Evolutionary conservation across 1,139 yeast genomes (phyloP).

Genomic region (Yamadazyma atmosphaerica): DNA sequence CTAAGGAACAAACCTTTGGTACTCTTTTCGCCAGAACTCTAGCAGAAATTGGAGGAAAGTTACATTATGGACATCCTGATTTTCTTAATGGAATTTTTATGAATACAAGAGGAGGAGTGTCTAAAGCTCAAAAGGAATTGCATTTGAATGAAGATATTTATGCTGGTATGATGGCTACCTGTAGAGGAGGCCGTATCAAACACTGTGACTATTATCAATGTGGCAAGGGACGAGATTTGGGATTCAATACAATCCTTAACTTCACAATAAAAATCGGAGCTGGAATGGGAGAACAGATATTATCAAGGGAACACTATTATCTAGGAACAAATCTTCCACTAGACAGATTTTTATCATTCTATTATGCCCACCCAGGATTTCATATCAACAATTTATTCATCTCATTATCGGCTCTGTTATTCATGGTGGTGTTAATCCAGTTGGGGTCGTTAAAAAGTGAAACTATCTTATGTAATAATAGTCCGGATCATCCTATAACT

Average conservation of each 20-base stretch:
- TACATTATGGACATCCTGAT: conserved; percentile 93
- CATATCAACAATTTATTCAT: conserved; percentile 82
- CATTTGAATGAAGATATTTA: conserved; percentile 89
- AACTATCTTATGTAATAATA: conserved; percentile 54
- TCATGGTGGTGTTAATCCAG: conserved; percentile 66
- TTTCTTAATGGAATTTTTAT: conserved; percentile 79
- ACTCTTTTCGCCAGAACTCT: conserved; percentile 84
- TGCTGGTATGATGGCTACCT: conserved; percentile 83
- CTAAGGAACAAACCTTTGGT: conserved; percentile 91
- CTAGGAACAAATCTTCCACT: conserved; percentile 77
- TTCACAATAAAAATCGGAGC: conserved; percentile 90
- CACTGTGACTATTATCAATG: conserved; percentile 89
- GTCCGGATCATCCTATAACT: conserved; percentile 49
- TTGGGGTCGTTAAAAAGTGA: conserved; percentile 68
- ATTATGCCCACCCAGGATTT: conserved; percentile 91
- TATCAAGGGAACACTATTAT: conserved; percentile 82
- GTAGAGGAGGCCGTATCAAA: conserved; percentile 83
- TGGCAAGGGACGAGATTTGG: conserved; percentile 89
- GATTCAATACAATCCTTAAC: conserved; percentile 80
- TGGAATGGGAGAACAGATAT: conserved; percentile 91
- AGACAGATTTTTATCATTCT: conserved; percentile 79
- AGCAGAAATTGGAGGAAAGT: conserved; percentile 82
- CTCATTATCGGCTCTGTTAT: conserved; percentile 69
- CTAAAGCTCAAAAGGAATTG: conserved; percentile 84
- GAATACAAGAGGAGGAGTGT: conserved; percentile 89